Evolutionary conservation across 1,139 yeast genomes (phyloP), one percentile per base, ranked within the genome.

Genomic region (Pichia sp.): DNA sequence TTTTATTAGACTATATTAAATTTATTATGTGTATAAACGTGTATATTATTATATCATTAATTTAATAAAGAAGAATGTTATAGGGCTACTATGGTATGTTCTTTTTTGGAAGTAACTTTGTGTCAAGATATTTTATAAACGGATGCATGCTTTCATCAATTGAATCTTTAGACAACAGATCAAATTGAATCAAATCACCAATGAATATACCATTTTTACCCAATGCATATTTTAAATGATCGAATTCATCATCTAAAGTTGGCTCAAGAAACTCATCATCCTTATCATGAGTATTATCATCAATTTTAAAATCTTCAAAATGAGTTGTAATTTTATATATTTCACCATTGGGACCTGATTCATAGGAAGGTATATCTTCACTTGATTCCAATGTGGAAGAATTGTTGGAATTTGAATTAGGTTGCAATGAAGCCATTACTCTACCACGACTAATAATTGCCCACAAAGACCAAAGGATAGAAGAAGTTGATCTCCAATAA

Each of bases 391-490:
- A n/a, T n/a, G n/a, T n/a, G n/a, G n/a, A n/a, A 21, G 4, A 31
- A 15, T 10, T 14, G 9, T 30, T 17, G n/a, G 12, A 23, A 11
- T 11, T 10, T 18, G 14, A n/a, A 10, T 17, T n/a, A 12, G 33
- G 33, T 20, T 14, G 55, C 31, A 40, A 21, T 10, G 35, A 32
- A 18, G 20, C 11, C 2, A 21, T 14, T 11, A 49, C 40, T 2
- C 56, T 37, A 19, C 60, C 62, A 28, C 44, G 50, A 25, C 54
- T 52, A 34, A 91, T 75, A 41, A 91, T 70, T 0, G 95, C 97
- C 98, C 98, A 91, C 22, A 88, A 59, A 22, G 83, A 72, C 98
- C 98, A 91, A 56, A 73, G 77, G 5, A 85, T 68, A 41, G 82
- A 83, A 15, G 78, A 93, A 0, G 86, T 68, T 1, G 93, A 77